Evolutionary conservation across 345 rosid species (phyloP).

Genomic region (Psidium friedrichsthalianum): DNA sequence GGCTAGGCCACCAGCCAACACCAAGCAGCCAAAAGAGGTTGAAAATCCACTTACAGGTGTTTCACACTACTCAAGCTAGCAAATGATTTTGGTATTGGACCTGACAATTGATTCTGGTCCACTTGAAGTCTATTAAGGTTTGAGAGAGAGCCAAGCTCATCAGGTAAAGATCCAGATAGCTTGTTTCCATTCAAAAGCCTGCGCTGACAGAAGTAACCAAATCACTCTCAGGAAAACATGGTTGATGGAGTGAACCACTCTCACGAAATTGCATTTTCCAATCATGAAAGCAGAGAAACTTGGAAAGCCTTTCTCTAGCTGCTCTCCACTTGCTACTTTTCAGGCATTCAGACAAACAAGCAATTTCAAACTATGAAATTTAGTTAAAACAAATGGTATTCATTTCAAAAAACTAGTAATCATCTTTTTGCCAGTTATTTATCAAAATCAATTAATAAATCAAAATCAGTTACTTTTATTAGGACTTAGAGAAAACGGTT

Average conservation of each 20-base stretch:
- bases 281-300: background rate
- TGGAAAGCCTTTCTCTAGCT: background rate
- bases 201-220: slow-evolving; percentile 8
- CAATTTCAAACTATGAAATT: background rate
- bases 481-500: background rate
- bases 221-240: background rate
- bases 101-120: slow-evolving; percentile 69
- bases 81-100: slow-evolving; percentile 65
- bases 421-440: background rate
- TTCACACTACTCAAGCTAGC: slow-evolving; percentile 41
- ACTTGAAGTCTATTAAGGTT: slow-evolving; percentile 59
- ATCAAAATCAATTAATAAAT: background rate
- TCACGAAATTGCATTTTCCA: background rate
- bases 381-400: background rate
- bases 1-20: background rate
- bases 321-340: background rate
- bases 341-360: background rate
- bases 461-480: background rate
- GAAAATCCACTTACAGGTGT: slow-evolving; percentile 66
- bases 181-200: slow-evolving; percentile 93
- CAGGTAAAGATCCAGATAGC: slow-evolving; percentile 73
- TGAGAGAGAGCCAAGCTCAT: slow-evolving; percentile 61
- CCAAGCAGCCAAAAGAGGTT: slow-evolving; percentile 1
- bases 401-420: background rate
- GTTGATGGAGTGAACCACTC: background rate